Percentiles rank a stretch among this genome's conserved stretches.
Evolutionary conservation across 1,284 basidiomycete genomes (phyloP).

Genomic region (Marasmius tenuissimus): DNA sequence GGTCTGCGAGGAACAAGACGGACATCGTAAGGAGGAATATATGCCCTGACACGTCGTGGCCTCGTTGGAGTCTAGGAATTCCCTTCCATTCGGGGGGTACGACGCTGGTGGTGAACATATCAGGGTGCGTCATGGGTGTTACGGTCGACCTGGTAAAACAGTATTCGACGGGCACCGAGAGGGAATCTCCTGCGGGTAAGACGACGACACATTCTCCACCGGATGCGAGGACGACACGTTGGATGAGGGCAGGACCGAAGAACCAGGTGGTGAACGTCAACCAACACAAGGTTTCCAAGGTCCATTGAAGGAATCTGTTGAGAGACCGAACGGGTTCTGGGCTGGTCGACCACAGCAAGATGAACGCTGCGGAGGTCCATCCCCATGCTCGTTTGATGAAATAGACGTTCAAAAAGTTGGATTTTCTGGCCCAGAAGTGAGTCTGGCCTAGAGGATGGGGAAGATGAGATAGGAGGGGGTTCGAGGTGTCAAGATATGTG

Average conservation of each 20-base stretch:
- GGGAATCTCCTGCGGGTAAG: conserved; percentile 54
- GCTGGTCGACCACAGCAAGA: conserved; percentile 57
- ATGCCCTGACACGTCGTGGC: conserved; percentile 95
- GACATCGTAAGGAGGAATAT: conserved; percentile 89
- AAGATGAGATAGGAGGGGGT: conserved; percentile 64
- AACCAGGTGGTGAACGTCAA: conserved; percentile 85
- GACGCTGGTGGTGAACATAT: conserved; percentile 52
- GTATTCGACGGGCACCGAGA: conserved; percentile 57
- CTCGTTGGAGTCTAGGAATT: conserved; percentile 64
- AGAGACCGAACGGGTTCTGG: conserved; percentile 41
- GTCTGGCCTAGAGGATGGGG: conserved; percentile 67
- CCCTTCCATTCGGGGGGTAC: conserved; percentile 44
- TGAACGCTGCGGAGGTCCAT: conserved; percentile 80
- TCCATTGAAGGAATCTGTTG: conserved; percentile 55
- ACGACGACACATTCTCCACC: conserved; percentile 82
- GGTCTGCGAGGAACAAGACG: conserved; percentile 79
- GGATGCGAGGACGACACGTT: conserved; percentile 71
- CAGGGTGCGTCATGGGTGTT: conserved; percentile 61
- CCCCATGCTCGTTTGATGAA: conserved; percentile 94
- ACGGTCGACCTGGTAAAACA: conserved; percentile 57
- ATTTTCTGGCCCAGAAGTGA: conserved; percentile 81
- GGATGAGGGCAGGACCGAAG: conserved; percentile 84
- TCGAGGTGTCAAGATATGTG: conserved; percentile 68
- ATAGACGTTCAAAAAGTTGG: conserved; percentile 79
- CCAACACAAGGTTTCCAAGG: conserved; percentile 72